Conservation (phyloP, 106 monocot genomes). For the Dendrobium catenatum region DNA sequence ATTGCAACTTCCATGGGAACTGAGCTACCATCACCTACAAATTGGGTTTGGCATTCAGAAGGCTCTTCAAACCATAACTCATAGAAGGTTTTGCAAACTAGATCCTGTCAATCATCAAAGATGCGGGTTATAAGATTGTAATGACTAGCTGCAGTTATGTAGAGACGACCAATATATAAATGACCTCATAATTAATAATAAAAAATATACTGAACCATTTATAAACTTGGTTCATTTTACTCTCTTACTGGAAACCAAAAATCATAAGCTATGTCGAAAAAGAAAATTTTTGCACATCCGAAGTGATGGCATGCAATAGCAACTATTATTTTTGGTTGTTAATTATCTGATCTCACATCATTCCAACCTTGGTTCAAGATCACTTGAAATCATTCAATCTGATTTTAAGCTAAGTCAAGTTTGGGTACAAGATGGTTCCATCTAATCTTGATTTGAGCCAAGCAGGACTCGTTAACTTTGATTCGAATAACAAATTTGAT, state of each 20-base stretch:
- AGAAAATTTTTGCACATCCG: not conserved
- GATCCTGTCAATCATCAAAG: constrained; percentile 49
- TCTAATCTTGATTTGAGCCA: not conserved
- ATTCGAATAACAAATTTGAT: not conserved
- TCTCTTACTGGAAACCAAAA: not conserved
- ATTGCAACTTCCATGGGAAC: constrained; percentile 89
- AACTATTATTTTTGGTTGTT: not conserved
- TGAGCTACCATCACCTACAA: constrained; percentile 83
- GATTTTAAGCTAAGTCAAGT: not conserved
- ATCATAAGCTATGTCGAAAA: not conserved
- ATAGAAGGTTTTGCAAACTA: constrained; percentile 95
- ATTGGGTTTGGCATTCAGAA: constrained; percentile 69
- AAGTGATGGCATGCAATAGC: not conserved
- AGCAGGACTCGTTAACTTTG: not conserved
- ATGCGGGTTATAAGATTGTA: constrained; percentile 3
- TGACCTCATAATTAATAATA: not conserved
- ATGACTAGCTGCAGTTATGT: not conserved
- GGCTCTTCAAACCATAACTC: constrained; percentile 99
- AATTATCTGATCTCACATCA: not conserved
- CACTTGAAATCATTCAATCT: not conserved
- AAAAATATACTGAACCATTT: not conserved
- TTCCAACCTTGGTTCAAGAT: not conserved
- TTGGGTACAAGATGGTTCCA: not conserved
- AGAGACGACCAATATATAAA: not conserved
- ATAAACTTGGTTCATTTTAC: not conserved